A percentile compares a stretch with the other conserved stretches of the same genome.
phyloP scores from a whole-genome alignment of 495 filamentous ascomycete genomes.

The Mytilinidion resinicola region DNA sequence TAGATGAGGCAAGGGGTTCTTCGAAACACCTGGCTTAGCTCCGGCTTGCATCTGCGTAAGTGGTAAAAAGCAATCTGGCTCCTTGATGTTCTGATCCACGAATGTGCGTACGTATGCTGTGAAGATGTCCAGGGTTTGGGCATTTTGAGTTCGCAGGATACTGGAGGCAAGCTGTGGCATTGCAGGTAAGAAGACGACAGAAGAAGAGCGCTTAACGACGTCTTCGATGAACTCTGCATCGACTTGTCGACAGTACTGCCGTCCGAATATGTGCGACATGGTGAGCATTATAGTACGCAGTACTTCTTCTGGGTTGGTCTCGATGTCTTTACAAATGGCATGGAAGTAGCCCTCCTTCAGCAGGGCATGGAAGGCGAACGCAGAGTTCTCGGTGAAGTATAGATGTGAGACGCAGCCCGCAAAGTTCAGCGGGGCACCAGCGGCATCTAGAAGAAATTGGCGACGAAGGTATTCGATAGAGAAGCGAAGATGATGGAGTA shows the following conservation, averaged over 20 bases:
- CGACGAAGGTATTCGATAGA: constrained; percentile 73
- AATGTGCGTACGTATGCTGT: constrained; percentile 63
- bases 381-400: constrained; percentile 65
- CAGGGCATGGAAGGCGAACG: constrained; percentile 69
- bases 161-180: constrained; percentile 52
- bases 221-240: constrained; percentile 42
- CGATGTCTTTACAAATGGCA: constrained; percentile 48
- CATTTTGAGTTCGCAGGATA: constrained; percentile 56
- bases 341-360: constrained; percentile 64
- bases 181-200: constrained; percentile 54
- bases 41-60: constrained; percentile 49
- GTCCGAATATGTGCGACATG: constrained; percentile 63
- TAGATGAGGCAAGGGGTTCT: constrained; percentile 3
- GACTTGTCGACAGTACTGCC: constrained; percentile 40
- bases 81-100: constrained; percentile 52
- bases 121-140: constrained; percentile 56
- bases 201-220: constrained; percentile 47
- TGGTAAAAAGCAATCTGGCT: constrained; percentile 50
- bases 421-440: constrained; percentile 63
- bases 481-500: constrained; percentile 69
- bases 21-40: constrained; percentile 14
- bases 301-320: constrained; percentile 35
- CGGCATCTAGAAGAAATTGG: constrained; percentile 53
- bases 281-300: constrained; percentile 54
- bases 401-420: constrained; percentile 60